A percentile compares a stretch with the other conserved stretches of the same genome.
Conservation (phyloP, 768 basidiomycete genomes). For the Lentinus brumalis region DNA sequence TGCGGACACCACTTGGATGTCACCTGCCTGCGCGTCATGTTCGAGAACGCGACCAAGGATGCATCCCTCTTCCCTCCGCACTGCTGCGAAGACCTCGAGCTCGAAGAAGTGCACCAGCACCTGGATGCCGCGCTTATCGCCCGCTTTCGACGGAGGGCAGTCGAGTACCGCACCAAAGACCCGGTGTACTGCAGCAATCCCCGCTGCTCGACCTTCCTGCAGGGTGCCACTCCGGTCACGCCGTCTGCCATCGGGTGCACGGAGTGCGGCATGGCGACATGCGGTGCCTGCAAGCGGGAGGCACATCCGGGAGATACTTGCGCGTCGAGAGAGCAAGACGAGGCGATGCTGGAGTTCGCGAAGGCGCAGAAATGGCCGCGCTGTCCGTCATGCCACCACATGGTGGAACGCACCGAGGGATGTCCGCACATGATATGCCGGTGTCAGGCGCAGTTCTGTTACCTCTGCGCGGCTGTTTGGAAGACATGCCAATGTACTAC, state of each 20-base stretch:
- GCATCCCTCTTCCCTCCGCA: conserved; percentile 36
- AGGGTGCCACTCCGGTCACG: conserved; percentile 8
- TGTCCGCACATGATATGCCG: conserved; percentile 30
- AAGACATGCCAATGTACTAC: conserved; percentile 24
- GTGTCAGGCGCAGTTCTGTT: conserved; percentile 33
- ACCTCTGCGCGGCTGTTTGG: conserved; percentile 31
- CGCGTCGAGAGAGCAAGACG: conserved; percentile 21
- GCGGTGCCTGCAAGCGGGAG: conserved; percentile 17
- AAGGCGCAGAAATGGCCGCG: conserved; percentile 27
- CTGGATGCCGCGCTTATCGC: conserved; percentile 11
- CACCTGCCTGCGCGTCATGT: conserved; percentile 37
- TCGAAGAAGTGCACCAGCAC: conserved; percentile 14
- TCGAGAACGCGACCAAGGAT: conserved; percentile 37
- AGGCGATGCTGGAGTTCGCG: conserved; percentile 18
- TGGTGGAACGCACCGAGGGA: conserved; percentile 26
- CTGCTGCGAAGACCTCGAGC: conserved; percentile 24
- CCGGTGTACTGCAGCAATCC: conserved; percentile 27
- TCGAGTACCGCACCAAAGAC: conserved; percentile 25
- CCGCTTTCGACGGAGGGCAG: conserved; percentile 15
- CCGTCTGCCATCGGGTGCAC: conserved; percentile 2
- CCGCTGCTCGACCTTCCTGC: conserved; percentile 27
- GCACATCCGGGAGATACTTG: conserved; percentile 12
- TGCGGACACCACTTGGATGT: conserved; percentile 41
- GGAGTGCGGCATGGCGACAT: conserved; percentile 20
- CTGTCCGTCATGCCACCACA: conserved; percentile 26